Percentiles rank a stretch among this genome's conserved stretches.
Conservation (phyloP, 108 stramenopile species). For the Aurantiochytrium sp. region DNA sequence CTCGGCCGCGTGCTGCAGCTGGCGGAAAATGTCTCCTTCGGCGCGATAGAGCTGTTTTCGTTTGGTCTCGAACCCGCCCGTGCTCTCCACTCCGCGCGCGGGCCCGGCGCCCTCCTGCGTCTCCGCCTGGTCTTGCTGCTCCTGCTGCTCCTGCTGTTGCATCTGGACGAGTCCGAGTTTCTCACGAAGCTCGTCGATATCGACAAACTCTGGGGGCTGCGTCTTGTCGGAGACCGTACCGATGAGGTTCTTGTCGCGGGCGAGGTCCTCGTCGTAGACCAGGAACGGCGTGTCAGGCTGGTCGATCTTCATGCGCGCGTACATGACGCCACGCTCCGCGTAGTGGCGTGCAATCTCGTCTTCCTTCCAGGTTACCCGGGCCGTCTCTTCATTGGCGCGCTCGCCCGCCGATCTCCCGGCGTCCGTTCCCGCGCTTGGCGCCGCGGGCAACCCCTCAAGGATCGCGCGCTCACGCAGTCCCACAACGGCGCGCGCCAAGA, state of each 20-base stretch:
- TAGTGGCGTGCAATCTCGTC: neutral
- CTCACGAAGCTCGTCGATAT: neutral
- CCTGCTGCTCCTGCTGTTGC: neutral
- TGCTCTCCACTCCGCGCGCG: too few relatives aligned
- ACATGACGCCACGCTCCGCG: slow-evolving; percentile 3
- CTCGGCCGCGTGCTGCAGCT: neutral
- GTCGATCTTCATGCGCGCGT: slow-evolving; percentile 23
- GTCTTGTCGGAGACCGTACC: neutral
- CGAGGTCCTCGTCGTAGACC: neutral
- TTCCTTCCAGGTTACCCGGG: neutral
- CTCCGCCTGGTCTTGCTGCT: neutral
- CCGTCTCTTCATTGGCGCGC: neutral
- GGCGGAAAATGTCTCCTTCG: neutral
- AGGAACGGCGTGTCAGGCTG: slow-evolving; percentile 1
- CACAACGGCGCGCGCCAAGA: neutral
- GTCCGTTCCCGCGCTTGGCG: neutral
- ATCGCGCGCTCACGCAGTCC: neutral
- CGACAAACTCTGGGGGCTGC: neutral
- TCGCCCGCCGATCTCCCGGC: neutral
- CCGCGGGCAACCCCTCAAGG: neutral
- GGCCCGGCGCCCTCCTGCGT: neutral
- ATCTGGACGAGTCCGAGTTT: neutral
- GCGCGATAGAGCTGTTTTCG: neutral
- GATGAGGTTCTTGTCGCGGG: neutral
- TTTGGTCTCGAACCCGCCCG: neutral